phyloP scores from a whole-genome alignment of 2,329 filamentous ascomycete species.

The Aspergillus floridensis region DNA sequence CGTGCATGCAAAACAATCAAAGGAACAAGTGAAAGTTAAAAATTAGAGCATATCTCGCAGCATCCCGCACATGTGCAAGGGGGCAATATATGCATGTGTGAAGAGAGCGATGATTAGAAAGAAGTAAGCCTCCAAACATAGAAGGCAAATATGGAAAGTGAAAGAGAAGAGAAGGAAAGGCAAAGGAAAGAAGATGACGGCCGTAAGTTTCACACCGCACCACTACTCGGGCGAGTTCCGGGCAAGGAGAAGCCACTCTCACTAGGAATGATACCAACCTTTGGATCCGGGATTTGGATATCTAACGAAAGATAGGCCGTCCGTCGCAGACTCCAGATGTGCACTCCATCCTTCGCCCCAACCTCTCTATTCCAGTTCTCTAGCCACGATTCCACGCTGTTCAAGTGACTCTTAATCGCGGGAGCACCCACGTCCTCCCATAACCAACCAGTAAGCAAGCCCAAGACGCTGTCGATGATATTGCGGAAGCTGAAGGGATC shows the following conservation, averaged over 20 bases:
- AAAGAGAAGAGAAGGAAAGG: constrained; percentile 21
- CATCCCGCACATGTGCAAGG: neutral
- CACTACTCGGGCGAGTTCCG: constrained; percentile 36
- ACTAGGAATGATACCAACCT: constrained; percentile 45
- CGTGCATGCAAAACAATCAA: constrained; percentile 1
- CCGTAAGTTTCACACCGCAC: constrained; percentile 15
- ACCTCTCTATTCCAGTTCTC: constrained; percentile 78
- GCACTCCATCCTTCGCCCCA: constrained; percentile 61
- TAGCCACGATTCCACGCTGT: constrained; percentile 73
- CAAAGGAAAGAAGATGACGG: constrained; percentile 11
- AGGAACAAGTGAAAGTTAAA: neutral
- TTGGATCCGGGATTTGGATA: constrained; percentile 52
- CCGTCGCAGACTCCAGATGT: constrained; percentile 72
- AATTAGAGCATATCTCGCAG: neutral
- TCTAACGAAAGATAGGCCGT: constrained; percentile 78
- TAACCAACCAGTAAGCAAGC: constrained; percentile 83
- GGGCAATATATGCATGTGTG: neutral
- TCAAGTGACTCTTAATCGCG: constrained; percentile 68
- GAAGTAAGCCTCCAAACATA: neutral
- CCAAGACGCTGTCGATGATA: constrained; percentile 74
- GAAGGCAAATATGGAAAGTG: neutral
- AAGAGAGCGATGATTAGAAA: neutral
- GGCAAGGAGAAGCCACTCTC: constrained; percentile 33
- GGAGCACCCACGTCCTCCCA: constrained; percentile 89
- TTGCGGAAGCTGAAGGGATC: constrained; percentile 75